These are phyloP conservation scores for Powellomyces hirtus DNA, from an alignment of 192 early-diverging fungal genomes.

Conservation along the genomic window DNA sequence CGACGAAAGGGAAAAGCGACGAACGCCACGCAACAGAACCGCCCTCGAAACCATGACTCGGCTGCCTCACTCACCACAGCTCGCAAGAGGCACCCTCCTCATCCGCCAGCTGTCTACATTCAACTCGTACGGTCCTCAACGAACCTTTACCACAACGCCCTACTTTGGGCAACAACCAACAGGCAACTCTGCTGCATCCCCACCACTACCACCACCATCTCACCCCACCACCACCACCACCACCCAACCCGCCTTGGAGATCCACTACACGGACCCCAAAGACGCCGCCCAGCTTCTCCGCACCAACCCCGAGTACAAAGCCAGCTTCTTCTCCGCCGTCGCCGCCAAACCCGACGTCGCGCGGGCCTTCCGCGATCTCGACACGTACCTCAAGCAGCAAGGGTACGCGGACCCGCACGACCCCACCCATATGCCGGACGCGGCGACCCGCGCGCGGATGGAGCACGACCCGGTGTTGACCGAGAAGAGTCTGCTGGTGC, in stretches of 20 bases:
- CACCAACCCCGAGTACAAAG: not conserved
- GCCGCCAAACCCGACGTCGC: constrained; percentile 1
- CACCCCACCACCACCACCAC: not conserved
- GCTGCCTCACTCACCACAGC: too few species aligned
- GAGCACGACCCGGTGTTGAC: not conserved
- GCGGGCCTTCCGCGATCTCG: constrained; percentile 15
- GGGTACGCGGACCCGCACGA: constrained; percentile 10
- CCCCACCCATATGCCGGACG: constrained; percentile 5
- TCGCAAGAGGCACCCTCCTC: too few species aligned
- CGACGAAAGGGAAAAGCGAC: too few species aligned
- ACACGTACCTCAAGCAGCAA: not conserved
- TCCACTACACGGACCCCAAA: not conserved
- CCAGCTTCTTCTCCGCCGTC: not conserved
- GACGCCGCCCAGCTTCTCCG: not conserved
- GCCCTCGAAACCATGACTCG: too few species aligned
- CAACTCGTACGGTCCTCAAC: too few species aligned
- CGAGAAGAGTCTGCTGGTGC: constrained; percentile 17
- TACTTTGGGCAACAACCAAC: too few species aligned
- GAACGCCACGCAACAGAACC: too few species aligned
- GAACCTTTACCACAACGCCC: too few species aligned
- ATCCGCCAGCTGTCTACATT: too few species aligned
- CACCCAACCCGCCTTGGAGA: not conserved
- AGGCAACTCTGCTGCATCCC: not conserved
- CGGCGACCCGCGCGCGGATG: constrained; percentile 8
- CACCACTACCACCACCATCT: not conserved